These are phyloP conservation scores for Dendrobium chrysotoxum DNA, from an alignment of 106 monocot genomes.

Conservation along the genomic window DNA sequence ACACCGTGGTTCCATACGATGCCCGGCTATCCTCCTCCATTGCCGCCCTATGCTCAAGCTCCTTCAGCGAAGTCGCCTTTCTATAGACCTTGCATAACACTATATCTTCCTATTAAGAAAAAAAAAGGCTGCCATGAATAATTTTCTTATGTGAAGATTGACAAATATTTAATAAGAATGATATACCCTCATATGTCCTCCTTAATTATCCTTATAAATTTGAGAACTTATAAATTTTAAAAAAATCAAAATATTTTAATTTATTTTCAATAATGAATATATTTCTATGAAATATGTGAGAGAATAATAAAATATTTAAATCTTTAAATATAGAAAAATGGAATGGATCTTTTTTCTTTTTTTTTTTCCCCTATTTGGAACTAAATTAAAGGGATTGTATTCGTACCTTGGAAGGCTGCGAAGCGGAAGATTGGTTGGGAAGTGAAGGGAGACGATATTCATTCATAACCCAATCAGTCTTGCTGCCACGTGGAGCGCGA, in stretches of 20 bases:
- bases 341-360: background rate
- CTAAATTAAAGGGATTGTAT: background rate
- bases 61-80: constrained; percentile 69
- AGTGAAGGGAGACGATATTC: constrained; percentile 64
- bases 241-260: too few species aligned
- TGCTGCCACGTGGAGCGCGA: constrained; percentile 59
- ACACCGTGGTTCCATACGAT: background rate
- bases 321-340: background rate
- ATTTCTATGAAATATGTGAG: too few species aligned
- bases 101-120: constrained; percentile 42
- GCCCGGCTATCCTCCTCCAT: constrained; percentile 24
- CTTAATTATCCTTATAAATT: too few species aligned
- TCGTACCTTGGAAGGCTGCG: background rate
- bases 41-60: constrained; percentile 67
- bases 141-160: too few species aligned
- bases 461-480: constrained; percentile 94
- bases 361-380: too few species aligned
- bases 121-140: background rate
- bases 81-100: constrained; percentile 76
- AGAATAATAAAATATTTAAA: background rate
- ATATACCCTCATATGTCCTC: too few species aligned
- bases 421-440: background rate
- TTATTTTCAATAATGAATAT: too few species aligned
- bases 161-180: too few species aligned
- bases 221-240: too few species aligned